A percentile compares a stretch with the other conserved stretches of the same genome.
phyloP scores from a whole-genome alignment of 371 early-diverging fungal species.

The Dichotomocladium elegans region DNA sequence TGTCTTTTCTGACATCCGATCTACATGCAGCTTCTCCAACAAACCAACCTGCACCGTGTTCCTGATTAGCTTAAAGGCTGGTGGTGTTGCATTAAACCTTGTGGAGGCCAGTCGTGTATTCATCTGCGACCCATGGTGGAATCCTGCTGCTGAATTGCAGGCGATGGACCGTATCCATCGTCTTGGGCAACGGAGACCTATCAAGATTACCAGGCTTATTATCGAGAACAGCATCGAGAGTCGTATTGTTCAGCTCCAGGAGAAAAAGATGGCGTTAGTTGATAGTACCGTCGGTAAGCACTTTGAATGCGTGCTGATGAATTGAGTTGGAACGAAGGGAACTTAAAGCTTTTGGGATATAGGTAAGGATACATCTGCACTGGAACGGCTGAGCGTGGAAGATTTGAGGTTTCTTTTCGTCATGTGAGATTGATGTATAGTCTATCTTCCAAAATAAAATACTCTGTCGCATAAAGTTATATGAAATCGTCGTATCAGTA shows the following conservation, averaged over 20 bases:
- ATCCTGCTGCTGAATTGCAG: slow-evolving; percentile 29
- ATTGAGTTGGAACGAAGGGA: not conserved
- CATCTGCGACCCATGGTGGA: slow-evolving; percentile 36
- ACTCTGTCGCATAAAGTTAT: too few relatives aligned
- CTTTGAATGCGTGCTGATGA: slow-evolving; percentile 9
- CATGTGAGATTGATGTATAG: slow-evolving; percentile 37
- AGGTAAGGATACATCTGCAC: slow-evolving; percentile 53
- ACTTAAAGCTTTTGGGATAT: not conserved
- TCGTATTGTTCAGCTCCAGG: slow-evolving; percentile 90
- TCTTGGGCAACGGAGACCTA: slow-evolving; percentile 87
- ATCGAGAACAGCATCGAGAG: slow-evolving; percentile 96
- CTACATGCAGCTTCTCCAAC: slow-evolving; percentile 61
- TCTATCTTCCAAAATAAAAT: too few relatives aligned
- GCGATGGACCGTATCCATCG: slow-evolving; percentile 92
- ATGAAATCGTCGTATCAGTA: too few relatives aligned
- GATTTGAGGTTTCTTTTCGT: slow-evolving; percentile 88
- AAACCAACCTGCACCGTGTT: slow-evolving; percentile 86
- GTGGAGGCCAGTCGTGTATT: slow-evolving; percentile 94
- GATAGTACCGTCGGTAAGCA: slow-evolving; percentile 85
- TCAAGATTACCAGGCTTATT: slow-evolving; percentile 83
- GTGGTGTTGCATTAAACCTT: slow-evolving; percentile 94
- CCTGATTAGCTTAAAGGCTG: slow-evolving; percentile 90
- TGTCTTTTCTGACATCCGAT: not conserved
- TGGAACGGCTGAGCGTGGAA: slow-evolving; percentile 72
- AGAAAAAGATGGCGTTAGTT: slow-evolving; percentile 92